Base-by-base conservation (phyloP, 768 basidiomycete genomes). In the Lentinus tigrinus region DNA sequence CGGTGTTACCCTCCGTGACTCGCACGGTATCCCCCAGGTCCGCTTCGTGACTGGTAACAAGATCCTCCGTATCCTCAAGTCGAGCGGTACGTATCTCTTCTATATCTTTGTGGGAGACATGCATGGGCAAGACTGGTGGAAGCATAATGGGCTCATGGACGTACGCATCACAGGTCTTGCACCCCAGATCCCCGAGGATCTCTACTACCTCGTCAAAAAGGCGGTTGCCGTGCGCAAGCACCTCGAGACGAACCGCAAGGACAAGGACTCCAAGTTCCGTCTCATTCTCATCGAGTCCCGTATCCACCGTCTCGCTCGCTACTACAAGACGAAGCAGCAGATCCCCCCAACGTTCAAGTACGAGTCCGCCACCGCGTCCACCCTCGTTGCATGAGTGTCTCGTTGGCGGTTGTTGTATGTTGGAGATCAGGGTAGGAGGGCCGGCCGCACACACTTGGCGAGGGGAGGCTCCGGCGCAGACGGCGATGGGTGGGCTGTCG, bases 151-250 rank as follows among this genome's bases (percentile, higher is more conserved):
- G 40, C 9, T 31, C 38, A 47, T 37, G 26, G 17, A 8, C 46
- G 53, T 48, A 78, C 79, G 78, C 52, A 47, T 75, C 76, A 75
- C 78, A 96, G 95, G 93, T 78, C 91, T 98, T 79, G 95, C 88
- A 75, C 95, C 96, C 70, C 84, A 87, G 78, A 92, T 98, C 81
- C 96, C 96, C 68, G 96, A 99, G 86, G 96, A 97, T 85, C 90
- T 98, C 63, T 97, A 93, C 90, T 89, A 94, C 85, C 88, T 97
- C 77, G 89, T 98, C 86, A 98, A 98, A 88, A 99, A 98, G 88
- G 96, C 96, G 75, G 95, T 99, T 72, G 83, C 93, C 69, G 94
- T 99, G 72, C 94, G 95, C 78, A 98, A 98, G 84, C 96, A 98
- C 78, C 85, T 99, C 67, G 93, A 97, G 77, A 82, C 84, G 70